phyloP scores from a whole-genome alignment of 768 basidiomycete genomes.

The Collybiopsis confluens region DNA sequence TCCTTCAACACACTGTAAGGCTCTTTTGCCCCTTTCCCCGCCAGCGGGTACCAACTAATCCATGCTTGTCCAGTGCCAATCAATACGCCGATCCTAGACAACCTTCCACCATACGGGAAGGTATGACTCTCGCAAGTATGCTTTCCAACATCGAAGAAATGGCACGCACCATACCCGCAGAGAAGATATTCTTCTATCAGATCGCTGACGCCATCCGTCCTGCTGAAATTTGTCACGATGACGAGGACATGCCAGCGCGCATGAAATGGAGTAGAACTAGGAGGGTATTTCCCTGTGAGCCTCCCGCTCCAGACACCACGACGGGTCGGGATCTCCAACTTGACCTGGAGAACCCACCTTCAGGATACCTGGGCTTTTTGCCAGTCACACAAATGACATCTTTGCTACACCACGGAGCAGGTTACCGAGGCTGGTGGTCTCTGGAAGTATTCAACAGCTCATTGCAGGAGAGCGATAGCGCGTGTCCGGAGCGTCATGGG shows the following conservation, averaged over 20 bases:
- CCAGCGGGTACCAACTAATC: no score
- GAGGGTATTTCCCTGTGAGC: conserved; percentile 35
- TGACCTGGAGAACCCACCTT: conserved; percentile 7
- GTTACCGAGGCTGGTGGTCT: conserved; percentile 32
- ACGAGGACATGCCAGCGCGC: conserved; percentile 21
- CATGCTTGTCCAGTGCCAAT: conserved; percentile 24
- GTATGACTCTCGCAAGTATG: conserved; percentile 13
- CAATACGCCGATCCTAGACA: conserved; percentile 35
- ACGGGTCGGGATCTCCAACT: not conserved
- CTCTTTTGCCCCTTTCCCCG: not conserved
- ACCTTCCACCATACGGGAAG: conserved; percentile 17
- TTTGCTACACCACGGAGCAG: conserved; percentile 25
- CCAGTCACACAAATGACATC: conserved; percentile 30
- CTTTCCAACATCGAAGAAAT: conserved; percentile 24
- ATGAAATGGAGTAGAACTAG: conserved; percentile 34
- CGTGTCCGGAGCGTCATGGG: conserved; percentile 22
- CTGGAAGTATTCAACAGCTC: conserved; percentile 36
- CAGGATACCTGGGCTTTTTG: conserved; percentile 24
- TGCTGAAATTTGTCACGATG: conserved; percentile 12
- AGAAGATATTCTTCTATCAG: conserved; percentile 37
- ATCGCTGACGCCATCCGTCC: conserved; percentile 31
- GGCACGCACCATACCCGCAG: conserved; percentile 23
- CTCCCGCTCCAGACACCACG: conserved; percentile 4
- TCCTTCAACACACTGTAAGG: conserved; percentile 29
- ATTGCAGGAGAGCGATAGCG: conserved; percentile 18